A percentile compares a stretch with the other conserved stretches of the same genome.
Conservation (phyloP, 345 rosid species). For the Brassica cretica region DNA sequence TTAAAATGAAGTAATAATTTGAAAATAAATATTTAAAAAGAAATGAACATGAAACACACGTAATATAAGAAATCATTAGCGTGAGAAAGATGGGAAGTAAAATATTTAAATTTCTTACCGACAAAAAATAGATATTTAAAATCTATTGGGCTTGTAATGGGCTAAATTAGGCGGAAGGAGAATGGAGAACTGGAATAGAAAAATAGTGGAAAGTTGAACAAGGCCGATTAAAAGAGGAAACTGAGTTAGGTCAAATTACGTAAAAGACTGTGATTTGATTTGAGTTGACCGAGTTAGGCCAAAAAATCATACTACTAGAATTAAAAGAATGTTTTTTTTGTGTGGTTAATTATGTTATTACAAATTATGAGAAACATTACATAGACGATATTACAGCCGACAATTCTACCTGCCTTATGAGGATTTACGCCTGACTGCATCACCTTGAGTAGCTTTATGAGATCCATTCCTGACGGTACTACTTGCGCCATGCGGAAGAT, state of each 20-base stretch:
- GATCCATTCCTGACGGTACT: too few relatives aligned
- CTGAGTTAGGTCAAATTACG: conserved; percentile 11
- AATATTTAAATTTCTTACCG: not conserved
- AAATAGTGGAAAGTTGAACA: not conserved
- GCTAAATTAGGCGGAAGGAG: not conserved
- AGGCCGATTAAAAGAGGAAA: not conserved
- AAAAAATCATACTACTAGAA: not conserved
- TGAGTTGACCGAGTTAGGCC: not conserved
- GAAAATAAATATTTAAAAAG: not conserved
- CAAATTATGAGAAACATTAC: too few relatives aligned
- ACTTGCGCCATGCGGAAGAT: too few relatives aligned
- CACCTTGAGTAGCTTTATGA: too few relatives aligned
- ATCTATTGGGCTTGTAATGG: not conserved
- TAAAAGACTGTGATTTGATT: conserved; percentile 2
- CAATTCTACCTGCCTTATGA: too few relatives aligned
- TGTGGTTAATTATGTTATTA: too few relatives aligned
- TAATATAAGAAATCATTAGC: not conserved
- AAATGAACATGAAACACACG: not conserved
- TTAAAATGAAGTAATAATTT: not conserved
- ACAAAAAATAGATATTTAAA: too few relatives aligned
- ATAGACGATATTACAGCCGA: too few relatives aligned
- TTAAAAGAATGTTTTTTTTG: not conserved
- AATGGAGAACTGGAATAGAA: not conserved
- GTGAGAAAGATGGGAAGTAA: not conserved
- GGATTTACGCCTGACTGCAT: too few relatives aligned